Evolutionary conservation across 257 asterid genomes (phyloP), one percentile per base, ranked within the genome.

Genomic region (Capsicum pubescens): DNA sequence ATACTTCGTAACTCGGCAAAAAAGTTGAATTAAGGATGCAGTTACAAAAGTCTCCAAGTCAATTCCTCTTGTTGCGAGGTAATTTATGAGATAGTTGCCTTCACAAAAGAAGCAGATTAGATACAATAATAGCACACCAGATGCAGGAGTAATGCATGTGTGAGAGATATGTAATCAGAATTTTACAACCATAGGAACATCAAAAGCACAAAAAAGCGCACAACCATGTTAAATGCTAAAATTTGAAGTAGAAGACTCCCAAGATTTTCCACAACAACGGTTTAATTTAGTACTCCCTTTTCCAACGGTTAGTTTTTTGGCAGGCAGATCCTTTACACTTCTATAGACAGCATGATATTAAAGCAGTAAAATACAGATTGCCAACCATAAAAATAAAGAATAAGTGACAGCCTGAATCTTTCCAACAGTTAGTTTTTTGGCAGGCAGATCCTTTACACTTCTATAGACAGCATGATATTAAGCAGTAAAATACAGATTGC

Each of bases 31-130:
- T 82, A 94, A 86, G 72, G 99, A 96, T 85, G 97, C 98, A 84
- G 93, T 85, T 85, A 96, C 99, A 88, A 93, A 96, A 39, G 93
- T 90, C 97, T 92, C 97, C 95, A 94, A 87, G 91, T 94, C 95
- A 58, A 98, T 98, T 83, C 99, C 99, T 91, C 98, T 94, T 86
- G 85, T 96, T 85, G 99, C 99, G 91, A 96, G 94, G 91, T 96
- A 96, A 90, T 86, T 96, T 88, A 96, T 89, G 87, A 94, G 91
- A 93, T 96, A 96, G 92, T 93, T 94, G 86, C 99, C 99, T 96
- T 94, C 97, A 96, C 46, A 85, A 86, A 91, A 87, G 90, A 87
- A 82, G 77, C 81, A 89, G 76, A 90, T 86, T 91, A 90, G 84
- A 55, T 7, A 83, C 13, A 84, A 54, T 21, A 86, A 84, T 44